Conservation (phyloP, 2,329 filamentous ascomycete species). For the Helicocarpus griseus region DNA sequence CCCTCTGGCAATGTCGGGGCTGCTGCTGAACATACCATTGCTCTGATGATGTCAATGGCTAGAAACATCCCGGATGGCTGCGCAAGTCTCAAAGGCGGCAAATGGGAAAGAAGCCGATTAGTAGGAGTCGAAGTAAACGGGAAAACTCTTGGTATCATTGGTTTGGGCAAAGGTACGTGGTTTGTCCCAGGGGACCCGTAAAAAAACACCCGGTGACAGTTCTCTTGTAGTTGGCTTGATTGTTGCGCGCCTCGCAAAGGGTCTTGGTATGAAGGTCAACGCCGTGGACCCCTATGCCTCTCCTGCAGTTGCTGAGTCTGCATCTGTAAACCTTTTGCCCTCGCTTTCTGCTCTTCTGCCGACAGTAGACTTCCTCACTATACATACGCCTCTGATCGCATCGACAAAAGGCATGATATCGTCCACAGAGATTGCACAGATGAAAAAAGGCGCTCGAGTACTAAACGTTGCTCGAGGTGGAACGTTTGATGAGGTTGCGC, state of each 20-base stretch:
- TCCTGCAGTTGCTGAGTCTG: conserved; percentile 57
- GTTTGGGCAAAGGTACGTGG: conserved; percentile 59
- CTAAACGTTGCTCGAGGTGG: conserved; percentile 73
- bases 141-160: conserved; percentile 67
- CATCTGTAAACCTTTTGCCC: conserved; percentile 54
- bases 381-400: conserved; percentile 71
- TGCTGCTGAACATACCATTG: conserved; percentile 68
- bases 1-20: conserved; percentile 72
- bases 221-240: conserved; percentile 54
- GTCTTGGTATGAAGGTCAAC: conserved; percentile 64
- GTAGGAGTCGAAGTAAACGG: conserved; percentile 70
- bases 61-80: conserved; percentile 64
- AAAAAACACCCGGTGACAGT: neutral
- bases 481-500: conserved; percentile 66
- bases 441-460: conserved; percentile 65
- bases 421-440: conserved; percentile 53
- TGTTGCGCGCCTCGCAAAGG: conserved; percentile 68
- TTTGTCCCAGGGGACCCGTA: neutral
- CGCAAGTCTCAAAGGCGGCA: conserved; percentile 57
- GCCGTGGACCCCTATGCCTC: conserved; percentile 73
- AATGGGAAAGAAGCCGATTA: conserved; percentile 65
- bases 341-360: conserved; percentile 53
- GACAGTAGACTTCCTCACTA: conserved; percentile 64
- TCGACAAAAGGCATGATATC: conserved; percentile 67
- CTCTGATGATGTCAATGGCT: conserved; percentile 63